A percentile compares a stretch with the other conserved stretches of the same genome.
Evolutionary conservation across 2,329 filamentous ascomycete species (phyloP).

Genomic region (Botrytis fabae): DNA sequence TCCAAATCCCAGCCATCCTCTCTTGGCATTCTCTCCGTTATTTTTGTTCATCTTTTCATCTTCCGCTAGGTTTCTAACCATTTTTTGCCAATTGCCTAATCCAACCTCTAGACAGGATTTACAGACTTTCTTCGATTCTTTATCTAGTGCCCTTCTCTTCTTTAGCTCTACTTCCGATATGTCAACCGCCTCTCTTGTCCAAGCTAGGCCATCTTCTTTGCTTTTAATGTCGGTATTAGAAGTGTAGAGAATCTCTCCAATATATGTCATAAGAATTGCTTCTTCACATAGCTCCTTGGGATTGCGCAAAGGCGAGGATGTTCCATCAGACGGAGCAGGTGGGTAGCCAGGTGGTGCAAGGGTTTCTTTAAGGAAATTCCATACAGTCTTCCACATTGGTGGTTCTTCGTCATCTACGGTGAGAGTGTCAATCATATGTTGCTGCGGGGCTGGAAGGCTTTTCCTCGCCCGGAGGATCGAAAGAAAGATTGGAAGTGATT

Average conservation of each 20-base stretch:
- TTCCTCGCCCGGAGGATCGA: slow-evolving; percentile 80
- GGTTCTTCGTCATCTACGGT: slow-evolving; percentile 28
- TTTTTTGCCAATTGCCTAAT: slow-evolving; percentile 78
- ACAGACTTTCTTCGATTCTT: slow-evolving; percentile 59
- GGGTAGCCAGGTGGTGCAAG: slow-evolving; percentile 64
- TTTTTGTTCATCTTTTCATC: slow-evolving; percentile 40
- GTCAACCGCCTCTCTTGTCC: slow-evolving; percentile 87
- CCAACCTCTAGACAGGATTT: slow-evolving; percentile 75
- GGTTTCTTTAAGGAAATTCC: slow-evolving; percentile 37
- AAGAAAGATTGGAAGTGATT: slow-evolving; percentile 80
- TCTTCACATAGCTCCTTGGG: slow-evolving; percentile 74
- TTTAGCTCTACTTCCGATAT: slow-evolving; percentile 67
- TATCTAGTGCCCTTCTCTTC: slow-evolving; percentile 42
- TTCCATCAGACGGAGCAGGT: slow-evolving; percentile 67
- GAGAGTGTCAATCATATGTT: slow-evolving; percentile 29
- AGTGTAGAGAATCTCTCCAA: slow-evolving; percentile 89
- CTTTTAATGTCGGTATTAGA: slow-evolving; percentile 45
- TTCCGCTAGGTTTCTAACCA: slow-evolving; percentile 64
- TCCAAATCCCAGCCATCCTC: slow-evolving; percentile 39
- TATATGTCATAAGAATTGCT: slow-evolving; percentile 82
- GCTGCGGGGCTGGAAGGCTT: slow-evolving; percentile 49
- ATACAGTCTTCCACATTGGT: slow-evolving; percentile 34
- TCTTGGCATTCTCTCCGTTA: slow-evolving; percentile 19
- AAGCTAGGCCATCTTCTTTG: slow-evolving; percentile 73
- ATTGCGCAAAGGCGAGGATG: slow-evolving; percentile 64